phyloP scores from a whole-genome alignment of 2,329 filamentous ascomycete genomes.

The Claviceps africana region DNA sequence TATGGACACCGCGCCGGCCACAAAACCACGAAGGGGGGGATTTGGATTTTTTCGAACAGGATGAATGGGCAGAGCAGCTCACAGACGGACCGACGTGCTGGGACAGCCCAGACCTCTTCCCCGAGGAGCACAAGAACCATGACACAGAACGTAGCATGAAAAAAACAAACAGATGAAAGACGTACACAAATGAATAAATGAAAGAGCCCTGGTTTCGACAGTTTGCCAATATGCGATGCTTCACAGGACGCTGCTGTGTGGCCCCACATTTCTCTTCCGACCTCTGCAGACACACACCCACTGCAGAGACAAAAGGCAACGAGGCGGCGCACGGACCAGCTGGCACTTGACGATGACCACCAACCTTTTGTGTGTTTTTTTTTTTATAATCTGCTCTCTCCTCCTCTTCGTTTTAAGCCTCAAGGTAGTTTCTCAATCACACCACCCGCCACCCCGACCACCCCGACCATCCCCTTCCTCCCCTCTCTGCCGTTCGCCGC shows the following conservation, averaged over 20 bases:
- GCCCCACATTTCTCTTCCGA: slow-evolving; percentile 5
- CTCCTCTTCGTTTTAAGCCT: slow-evolving; percentile 3
- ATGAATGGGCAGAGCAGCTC: neutral
- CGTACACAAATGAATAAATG: neutral
- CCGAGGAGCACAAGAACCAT: too few relatives aligned
- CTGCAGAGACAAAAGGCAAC: neutral
- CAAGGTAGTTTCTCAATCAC: slow-evolving; percentile 4
- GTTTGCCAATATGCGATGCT: neutral
- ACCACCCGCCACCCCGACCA: slow-evolving; percentile 1
- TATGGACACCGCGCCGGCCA: neutral
- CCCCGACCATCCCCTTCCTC: slow-evolving; percentile 4
- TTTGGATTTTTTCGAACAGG: neutral
- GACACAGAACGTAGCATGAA: too few relatives aligned
- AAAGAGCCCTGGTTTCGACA: neutral
- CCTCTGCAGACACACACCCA: neutral
- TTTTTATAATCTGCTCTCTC: slow-evolving; percentile 5
- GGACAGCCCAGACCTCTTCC: too few relatives aligned
- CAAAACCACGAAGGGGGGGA: neutral
- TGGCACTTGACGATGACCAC: slow-evolving; percentile 9
- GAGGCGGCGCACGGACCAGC: slow-evolving; percentile 8
- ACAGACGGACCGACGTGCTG: neutral
- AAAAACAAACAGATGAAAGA: neutral
- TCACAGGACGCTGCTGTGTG: neutral
- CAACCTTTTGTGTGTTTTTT: slow-evolving; percentile 6
- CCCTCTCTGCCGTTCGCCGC: slow-evolving; percentile 5